phyloP scores from a whole-genome alignment of 2,329 filamentous ascomycete genomes.

The Chaetomiaceae sp. region DNA sequence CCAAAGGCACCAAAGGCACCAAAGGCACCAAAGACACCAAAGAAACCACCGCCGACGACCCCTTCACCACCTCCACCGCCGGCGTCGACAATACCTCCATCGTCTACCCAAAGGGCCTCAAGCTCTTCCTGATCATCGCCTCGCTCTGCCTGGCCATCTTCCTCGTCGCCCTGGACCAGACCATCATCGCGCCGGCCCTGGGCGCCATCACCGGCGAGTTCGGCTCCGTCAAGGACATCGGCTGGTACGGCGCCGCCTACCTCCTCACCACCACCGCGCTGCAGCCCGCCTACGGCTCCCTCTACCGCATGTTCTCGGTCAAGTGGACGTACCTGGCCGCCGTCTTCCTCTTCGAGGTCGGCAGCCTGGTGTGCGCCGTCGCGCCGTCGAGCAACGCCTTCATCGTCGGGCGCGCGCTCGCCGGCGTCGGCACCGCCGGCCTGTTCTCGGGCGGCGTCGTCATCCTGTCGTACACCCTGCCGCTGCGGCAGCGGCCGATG shows the following conservation, averaged over 20 bases:
- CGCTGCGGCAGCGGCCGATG: constrained; percentile 49
- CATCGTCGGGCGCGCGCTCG: constrained; percentile 49
- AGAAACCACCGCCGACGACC: not conserved
- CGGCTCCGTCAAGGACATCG: constrained; percentile 43
- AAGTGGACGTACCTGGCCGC: constrained; percentile 43
- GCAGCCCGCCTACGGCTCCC: constrained; percentile 46
- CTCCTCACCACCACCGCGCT: constrained; percentile 47
- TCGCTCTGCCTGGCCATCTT: constrained; percentile 46
- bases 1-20: not conserved
- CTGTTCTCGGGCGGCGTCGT: constrained; percentile 48
- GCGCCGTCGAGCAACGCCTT: constrained; percentile 45
- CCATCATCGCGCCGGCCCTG: constrained; percentile 49
- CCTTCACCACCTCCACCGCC: constrained; percentile 6
- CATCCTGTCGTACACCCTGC: constrained; percentile 46
- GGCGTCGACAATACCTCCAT: constrained; percentile 17
- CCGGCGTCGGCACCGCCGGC: constrained; percentile 49
- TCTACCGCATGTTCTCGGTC: constrained; percentile 49
- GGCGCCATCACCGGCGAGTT: constrained; percentile 48
- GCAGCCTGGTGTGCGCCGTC: constrained; percentile 38
- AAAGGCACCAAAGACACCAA: not conserved
- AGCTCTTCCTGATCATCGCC: constrained; percentile 39
- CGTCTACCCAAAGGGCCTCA: constrained; percentile 39
- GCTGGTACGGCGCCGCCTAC: constrained; percentile 51
- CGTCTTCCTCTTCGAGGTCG: constrained; percentile 33
- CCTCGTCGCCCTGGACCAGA: constrained; percentile 49